phyloP scores from a whole-genome alignment of 495 filamentous ascomycete species.

The Podospora pseudopauciseta region DNA sequence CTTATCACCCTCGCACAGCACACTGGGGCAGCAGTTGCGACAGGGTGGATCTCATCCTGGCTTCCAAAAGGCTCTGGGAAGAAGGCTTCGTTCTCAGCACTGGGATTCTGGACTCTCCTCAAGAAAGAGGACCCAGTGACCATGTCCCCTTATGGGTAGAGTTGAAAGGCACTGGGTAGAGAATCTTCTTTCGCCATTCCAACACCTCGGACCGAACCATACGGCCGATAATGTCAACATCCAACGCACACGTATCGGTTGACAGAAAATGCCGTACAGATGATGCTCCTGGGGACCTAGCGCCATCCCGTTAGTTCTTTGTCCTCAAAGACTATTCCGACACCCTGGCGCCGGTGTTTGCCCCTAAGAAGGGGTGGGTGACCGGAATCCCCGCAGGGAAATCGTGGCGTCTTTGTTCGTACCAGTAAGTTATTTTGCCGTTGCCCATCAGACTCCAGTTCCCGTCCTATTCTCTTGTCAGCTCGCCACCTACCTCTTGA shows the following conservation, averaged over 20 bases:
- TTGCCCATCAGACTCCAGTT: neutral
- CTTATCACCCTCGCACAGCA: constrained; percentile 29
- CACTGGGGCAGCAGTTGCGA: constrained; percentile 38
- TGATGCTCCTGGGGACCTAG: neutral
- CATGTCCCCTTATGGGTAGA: constrained; percentile 37
- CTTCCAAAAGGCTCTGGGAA: constrained; percentile 23
- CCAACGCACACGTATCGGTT: neutral
- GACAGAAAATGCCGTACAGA: neutral
- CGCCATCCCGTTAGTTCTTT: neutral
- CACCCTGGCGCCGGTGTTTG: neutral
- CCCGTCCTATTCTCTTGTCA: neutral
- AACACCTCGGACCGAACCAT: neutral
- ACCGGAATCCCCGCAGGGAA: neutral
- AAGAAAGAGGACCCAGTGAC: constrained; percentile 37
- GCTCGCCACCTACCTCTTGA: neutral
- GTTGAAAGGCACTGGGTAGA: neutral
- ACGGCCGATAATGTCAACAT: neutral
- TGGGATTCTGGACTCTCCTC: constrained; percentile 33
- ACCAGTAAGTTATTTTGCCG: neutral
- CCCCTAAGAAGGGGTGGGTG: neutral
- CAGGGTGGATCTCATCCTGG: constrained; percentile 38
- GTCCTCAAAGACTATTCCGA: neutral
- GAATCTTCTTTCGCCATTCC: neutral
- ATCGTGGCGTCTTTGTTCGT: neutral
- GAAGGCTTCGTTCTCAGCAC: constrained; percentile 22